Evolutionary conservation across 495 filamentous ascomycete species (phyloP).

Genomic region (Podospora didyma): DNA sequence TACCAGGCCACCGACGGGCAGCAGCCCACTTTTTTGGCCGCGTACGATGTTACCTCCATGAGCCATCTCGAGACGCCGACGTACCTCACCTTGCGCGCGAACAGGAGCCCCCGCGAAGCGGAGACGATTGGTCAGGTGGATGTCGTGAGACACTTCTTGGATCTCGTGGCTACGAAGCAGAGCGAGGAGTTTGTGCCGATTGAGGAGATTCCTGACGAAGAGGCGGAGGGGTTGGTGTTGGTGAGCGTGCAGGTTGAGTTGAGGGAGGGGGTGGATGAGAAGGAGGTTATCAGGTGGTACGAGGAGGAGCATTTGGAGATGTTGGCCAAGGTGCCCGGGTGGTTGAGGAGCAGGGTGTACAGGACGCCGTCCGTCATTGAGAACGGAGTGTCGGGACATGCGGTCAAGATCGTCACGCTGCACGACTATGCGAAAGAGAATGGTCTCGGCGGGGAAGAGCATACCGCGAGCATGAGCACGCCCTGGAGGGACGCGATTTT

Average conservation of each 20-base stretch:
- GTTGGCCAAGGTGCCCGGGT: conserved; percentile 69
- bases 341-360: conserved; percentile 65
- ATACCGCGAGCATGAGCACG: conserved; percentile 57
- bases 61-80: conserved; percentile 58
- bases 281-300: conserved; percentile 63
- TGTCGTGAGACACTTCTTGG: conserved; percentile 65
- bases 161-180: conserved; percentile 53
- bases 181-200: conserved; percentile 50
- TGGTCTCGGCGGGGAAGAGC: conserved; percentile 59
- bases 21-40: conserved; percentile 66
- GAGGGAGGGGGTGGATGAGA: conserved; percentile 47
- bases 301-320: conserved; percentile 66
- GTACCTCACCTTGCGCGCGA: conserved; percentile 64
- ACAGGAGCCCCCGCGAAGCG: conserved; percentile 68
- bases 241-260: conserved; percentile 58
- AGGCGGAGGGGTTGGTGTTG: conserved; percentile 58
- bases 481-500: conserved; percentile 53
- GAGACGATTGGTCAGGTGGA: conserved; percentile 72
- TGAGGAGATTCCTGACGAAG: conserved; percentile 55
- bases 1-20: conserved; percentile 62
- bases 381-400: conserved; percentile 35
- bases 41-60: conserved; percentile 78
- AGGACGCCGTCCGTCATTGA: conserved; percentile 45
- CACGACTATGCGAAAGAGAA: conserved; percentile 68
- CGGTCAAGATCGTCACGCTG: conserved; percentile 54